Percentiles rank a stretch among this genome's conserved stretches.
These are phyloP conservation scores for Aspergillus leporis DNA, from an alignment of 495 filamentous ascomycete genomes.

Conservation along the genomic window DNA sequence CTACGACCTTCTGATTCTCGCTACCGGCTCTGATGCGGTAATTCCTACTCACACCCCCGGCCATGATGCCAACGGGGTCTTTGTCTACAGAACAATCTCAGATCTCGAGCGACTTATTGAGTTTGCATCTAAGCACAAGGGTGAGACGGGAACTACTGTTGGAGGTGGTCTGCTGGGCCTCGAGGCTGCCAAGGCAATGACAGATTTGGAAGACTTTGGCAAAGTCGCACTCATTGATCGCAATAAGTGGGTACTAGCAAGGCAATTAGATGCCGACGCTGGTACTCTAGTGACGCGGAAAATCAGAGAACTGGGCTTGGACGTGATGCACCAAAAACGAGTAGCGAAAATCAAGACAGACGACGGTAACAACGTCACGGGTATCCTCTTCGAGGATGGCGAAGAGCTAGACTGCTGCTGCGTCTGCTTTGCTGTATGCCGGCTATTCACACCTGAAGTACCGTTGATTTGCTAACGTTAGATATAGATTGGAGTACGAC, in stretches of 20 bases:
- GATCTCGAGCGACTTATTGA: slow-evolving; percentile 82
- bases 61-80: slow-evolving; percentile 82
- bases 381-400: slow-evolving; percentile 83
- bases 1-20: slow-evolving; percentile 88
- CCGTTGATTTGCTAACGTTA: slow-evolving; percentile 7
- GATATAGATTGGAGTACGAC: slow-evolving; percentile 71
- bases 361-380: slow-evolving; percentile 65
- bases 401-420: slow-evolving; percentile 79
- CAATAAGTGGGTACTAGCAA: slow-evolving; percentile 83
- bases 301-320: slow-evolving; percentile 76
- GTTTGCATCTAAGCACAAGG: slow-evolving; percentile 65
- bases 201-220: slow-evolving; percentile 77
- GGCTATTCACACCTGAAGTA: slow-evolving; percentile 3
- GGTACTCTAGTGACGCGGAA: slow-evolving; percentile 84
- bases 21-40: slow-evolving; percentile 89
- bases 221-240: slow-evolving; percentile 85
- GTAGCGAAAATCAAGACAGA: slow-evolving; percentile 73
- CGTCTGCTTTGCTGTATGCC: slow-evolving; percentile 79
- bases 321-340: slow-evolving; percentile 77
- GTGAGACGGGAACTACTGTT: slow-evolving; percentile 74
- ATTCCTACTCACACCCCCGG: slow-evolving; percentile 80
- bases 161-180: slow-evolving; percentile 90
- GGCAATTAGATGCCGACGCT: slow-evolving; percentile 85
- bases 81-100: slow-evolving; percentile 90
- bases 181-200: slow-evolving; percentile 95